Evolutionary conservation across 306 rosid species (phyloP).

Genomic region (Fragaria nilgerrensis): DNA sequence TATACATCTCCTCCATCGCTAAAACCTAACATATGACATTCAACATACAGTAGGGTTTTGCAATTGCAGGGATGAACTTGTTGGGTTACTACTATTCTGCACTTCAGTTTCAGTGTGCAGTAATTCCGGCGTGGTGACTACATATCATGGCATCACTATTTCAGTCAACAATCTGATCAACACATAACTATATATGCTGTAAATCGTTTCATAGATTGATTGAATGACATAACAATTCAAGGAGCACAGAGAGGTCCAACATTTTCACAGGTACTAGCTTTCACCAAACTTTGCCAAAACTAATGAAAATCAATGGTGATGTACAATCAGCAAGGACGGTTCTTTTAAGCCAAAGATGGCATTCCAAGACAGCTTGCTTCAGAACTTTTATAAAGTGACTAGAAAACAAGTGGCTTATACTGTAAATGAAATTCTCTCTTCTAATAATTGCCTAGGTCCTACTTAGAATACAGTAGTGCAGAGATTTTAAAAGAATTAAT

Average conservation of each 20-base stretch:
- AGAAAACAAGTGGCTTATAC: constrained; percentile 22
- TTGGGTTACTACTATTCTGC: background rate
- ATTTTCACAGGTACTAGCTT: background rate
- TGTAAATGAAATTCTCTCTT: constrained; percentile 20
- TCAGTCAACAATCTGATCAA: background rate
- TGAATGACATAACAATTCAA: background rate
- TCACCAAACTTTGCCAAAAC: constrained; percentile 4
- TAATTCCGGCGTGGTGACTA: background rate
- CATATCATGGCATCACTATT: background rate
- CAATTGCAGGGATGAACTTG: background rate
- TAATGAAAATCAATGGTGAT: constrained; percentile 14
- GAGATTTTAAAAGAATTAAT: constrained; percentile 6
- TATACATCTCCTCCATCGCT: background rate
- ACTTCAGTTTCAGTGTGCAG: background rate
- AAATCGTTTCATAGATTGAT: background rate
- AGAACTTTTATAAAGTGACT: constrained; percentile 13
- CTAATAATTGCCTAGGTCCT: constrained; percentile 30
- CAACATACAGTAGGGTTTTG: background rate
- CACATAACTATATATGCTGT: background rate
- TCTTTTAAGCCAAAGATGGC: constrained; percentile 10
- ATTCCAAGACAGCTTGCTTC: constrained; percentile 18
- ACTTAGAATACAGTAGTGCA: constrained; percentile 14
- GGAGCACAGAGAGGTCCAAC: background rate
- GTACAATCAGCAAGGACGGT: background rate
- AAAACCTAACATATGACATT: background rate